These are phyloP conservation scores for Zygoascus meyerae DNA, from an alignment of 1,139 yeast species.

Conservation along the genomic window DNA sequence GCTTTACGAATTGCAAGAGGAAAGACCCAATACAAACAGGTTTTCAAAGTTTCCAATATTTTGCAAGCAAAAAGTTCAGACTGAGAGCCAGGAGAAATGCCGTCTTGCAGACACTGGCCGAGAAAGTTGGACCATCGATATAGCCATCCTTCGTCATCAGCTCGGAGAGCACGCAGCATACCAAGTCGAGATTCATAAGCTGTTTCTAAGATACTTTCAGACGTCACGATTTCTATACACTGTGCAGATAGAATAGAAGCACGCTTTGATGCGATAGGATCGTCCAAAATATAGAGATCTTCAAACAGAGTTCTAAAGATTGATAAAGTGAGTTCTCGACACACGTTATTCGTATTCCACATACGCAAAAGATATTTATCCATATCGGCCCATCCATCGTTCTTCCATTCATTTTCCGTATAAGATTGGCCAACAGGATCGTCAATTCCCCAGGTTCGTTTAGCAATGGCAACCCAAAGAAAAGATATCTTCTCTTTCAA, in stretches of 20 bases:
- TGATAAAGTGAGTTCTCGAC: slow-evolving; percentile 70
- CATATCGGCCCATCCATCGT: slow-evolving; percentile 87
- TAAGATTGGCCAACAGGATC: slow-evolving; percentile 4
- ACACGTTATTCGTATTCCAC: slow-evolving; percentile 59
- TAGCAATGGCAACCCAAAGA: slow-evolving; percentile 91
- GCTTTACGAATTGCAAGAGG: slow-evolving; percentile 66
- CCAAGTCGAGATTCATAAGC: slow-evolving; percentile 66
- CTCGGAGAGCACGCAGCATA: slow-evolving; percentile 32
- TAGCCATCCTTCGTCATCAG: slow-evolving; percentile 83
- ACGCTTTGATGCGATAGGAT: slow-evolving; percentile 79
- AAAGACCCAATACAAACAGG: slow-evolving; percentile 87
- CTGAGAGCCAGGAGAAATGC: slow-evolving; percentile 20
- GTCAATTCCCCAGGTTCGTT: slow-evolving; percentile 76
- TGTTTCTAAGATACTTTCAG: slow-evolving; percentile 55
- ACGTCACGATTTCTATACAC: slow-evolving; percentile 76
- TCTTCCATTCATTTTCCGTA: slow-evolving; percentile 10
- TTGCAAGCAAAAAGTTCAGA: slow-evolving; percentile 50
- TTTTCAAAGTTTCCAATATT: slow-evolving; percentile 74
- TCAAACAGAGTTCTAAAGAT: slow-evolving; percentile 85
- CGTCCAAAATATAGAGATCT: slow-evolving; percentile 89
- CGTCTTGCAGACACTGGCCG: slow-evolving; percentile 38
- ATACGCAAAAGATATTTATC: slow-evolving; percentile 66
- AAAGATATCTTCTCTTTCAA: slow-evolving; percentile 84
- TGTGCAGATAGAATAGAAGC: slow-evolving; percentile 72
- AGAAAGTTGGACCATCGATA: slow-evolving; percentile 64